phyloP scores from a whole-genome alignment of 2,329 filamentous ascomycete genomes.

The Cercospora sojina region DNA sequence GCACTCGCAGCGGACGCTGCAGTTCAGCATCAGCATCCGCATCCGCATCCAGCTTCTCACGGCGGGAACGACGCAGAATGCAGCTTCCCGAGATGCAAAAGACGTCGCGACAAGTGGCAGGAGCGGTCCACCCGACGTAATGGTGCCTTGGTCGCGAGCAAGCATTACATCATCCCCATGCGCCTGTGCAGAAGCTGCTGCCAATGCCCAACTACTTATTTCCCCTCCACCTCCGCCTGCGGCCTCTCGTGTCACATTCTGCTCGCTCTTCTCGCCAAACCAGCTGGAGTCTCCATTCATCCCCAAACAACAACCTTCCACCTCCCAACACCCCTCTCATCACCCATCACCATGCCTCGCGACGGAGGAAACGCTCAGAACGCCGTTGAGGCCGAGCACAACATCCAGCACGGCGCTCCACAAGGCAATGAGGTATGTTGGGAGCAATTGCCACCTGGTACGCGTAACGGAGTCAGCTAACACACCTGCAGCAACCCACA shows the following conservation, averaged over 20 bases:
- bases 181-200: background rate
- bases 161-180: background rate
- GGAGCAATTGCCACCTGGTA: background rate
- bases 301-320: background rate
- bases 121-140: background rate
- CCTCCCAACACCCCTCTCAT: background rate
- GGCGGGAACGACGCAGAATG: background rate
- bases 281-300: background rate
- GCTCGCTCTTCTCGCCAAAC: background rate
- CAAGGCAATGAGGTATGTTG: conserved; percentile 36
- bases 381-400: conserved; percentile 41
- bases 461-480: background rate
- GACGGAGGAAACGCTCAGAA: conserved; percentile 44
- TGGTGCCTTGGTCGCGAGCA: background rate
- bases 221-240: background rate
- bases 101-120: background rate
- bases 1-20: background rate
- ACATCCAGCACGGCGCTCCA: conserved; percentile 40
- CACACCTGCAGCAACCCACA: conserved; percentile 11
- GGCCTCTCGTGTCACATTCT: background rate
- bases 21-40: background rate
- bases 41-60: background rate
- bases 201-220: conserved; percentile 1
- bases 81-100: background rate
- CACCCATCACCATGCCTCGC: conserved; percentile 41